Base-by-base conservation (phyloP, 148 eudicot genomes). In the Diospyros kaki region DNA sequence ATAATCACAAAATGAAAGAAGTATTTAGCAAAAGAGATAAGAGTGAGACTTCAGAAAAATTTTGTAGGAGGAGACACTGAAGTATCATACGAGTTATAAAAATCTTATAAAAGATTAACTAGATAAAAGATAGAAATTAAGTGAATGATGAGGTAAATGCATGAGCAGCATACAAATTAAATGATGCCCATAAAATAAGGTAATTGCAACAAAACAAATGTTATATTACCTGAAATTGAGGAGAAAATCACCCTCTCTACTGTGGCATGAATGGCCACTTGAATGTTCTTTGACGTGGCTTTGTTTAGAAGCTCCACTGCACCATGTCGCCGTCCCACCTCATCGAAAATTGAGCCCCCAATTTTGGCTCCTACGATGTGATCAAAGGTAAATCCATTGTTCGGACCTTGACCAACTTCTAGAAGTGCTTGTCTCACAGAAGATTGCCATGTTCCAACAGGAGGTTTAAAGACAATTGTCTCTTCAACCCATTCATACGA, bases 401-500 rank as follows among this genome's bases (percentile, higher is more conserved):
- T 51, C 1, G 79, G 79, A 60, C 5, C 53, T n/a, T 69, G 12
- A 8, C 62, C 62, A 7, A 62, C n/a, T 51, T 69, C 68, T 6
- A 76, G 17, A 2, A 76, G 45, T 3, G 69, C 79, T 15, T 76
- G 59, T n/a, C 10, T 69, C 61, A 43, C 73, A 2, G 68, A 43
- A 41, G 61, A 9, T 42, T 69, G 74, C 74, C 74, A 76, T 3
- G 14, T 41, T 0, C 13, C 17, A 1, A 75, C 4, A 2, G 50
- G 4, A 2, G 68, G 63, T 39, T 55, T 42, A 62, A 59, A 69
- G 0, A 76, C 79, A 48, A 69, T 63, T 38, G 61, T 69, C 3
- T 69, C 62, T 52, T 76, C 79, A 2, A 76, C 63, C 79, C 79
- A 69, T 44, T 76, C 62, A 62, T 76, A 69, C 1, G 79, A 72